These are phyloP conservation scores for Teunomyces tritomae DNA, from an alignment of 805 yeast species.

Conservation along the genomic window DNA sequence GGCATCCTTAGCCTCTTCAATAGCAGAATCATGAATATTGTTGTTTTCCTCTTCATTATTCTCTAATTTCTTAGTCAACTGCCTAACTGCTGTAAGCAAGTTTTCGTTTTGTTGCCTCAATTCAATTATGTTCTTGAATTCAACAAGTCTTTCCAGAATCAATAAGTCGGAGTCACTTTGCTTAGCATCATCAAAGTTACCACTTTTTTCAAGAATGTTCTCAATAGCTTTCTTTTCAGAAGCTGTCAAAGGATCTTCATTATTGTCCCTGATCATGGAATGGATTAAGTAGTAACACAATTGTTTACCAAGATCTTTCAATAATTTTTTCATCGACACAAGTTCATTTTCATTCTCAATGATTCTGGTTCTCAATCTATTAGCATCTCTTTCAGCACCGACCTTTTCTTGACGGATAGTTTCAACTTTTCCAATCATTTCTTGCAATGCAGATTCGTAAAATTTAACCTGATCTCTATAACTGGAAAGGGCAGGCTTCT, in stretches of 20 bases:
- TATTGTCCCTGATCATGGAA: slow-evolving; percentile 52
- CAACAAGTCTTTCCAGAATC: slow-evolving; percentile 70
- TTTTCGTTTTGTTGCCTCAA: slow-evolving; percentile 74
- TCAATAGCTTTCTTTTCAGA: slow-evolving; percentile 67
- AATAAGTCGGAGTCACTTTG: slow-evolving; percentile 69
- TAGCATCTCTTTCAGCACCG: slow-evolving; percentile 39
- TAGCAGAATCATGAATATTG: slow-evolving; percentile 45
- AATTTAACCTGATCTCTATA: slow-evolving; percentile 54
- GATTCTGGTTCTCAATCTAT: slow-evolving; percentile 28
- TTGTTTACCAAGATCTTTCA: slow-evolving; percentile 77
- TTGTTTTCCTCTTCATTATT: slow-evolving; percentile 48
- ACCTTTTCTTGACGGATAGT: slow-evolving; percentile 49
- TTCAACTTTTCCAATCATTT: slow-evolving; percentile 51
- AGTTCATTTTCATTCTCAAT: slow-evolving; percentile 48
- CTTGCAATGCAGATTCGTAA: slow-evolving; percentile 57
- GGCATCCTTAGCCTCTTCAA: slow-evolving; percentile 67
- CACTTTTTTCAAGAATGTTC: slow-evolving; percentile 45
- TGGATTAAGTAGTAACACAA: slow-evolving; percentile 73
- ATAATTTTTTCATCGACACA: slow-evolving; percentile 50
- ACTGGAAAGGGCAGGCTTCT: slow-evolving; percentile 73
- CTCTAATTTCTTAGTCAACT: slow-evolving; percentile 71
- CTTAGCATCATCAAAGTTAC: slow-evolving; percentile 20
- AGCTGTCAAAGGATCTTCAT: slow-evolving; percentile 59
- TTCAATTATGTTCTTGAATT: slow-evolving; percentile 64
- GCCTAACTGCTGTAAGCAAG: slow-evolving; percentile 64